Conservation (phyloP, 129 eudicot genomes). For the Silybum marianum region DNA sequence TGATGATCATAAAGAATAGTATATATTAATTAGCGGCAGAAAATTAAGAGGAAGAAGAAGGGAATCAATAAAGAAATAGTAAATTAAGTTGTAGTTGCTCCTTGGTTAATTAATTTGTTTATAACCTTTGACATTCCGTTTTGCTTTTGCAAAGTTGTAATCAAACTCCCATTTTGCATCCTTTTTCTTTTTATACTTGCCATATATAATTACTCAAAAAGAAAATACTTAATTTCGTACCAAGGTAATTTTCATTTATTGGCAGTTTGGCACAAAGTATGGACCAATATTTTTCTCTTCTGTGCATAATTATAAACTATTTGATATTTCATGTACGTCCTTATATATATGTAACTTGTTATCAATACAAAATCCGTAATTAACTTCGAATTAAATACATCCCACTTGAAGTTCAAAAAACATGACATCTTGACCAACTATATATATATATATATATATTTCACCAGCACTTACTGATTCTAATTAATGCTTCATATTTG, state of each 20-base stretch:
- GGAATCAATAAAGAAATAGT: slow-evolving; percentile 26
- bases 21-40: background rate
- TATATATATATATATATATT: too few relatives aligned
- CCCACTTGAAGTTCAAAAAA: too few relatives aligned
- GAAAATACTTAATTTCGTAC: too few relatives aligned
- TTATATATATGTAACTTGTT: background rate
- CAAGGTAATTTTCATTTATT: too few relatives aligned
- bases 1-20: background rate
- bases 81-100: slow-evolving; percentile 18
- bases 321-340: too few relatives aligned
- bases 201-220: too few relatives aligned
- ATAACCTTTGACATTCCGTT: slow-evolving; percentile 23
- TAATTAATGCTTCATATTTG: background rate
- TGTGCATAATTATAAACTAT: too few relatives aligned
- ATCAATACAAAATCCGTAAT: background rate
- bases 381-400: background rate
- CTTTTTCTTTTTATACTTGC: background rate
- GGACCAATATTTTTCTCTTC: background rate
- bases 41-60: background rate
- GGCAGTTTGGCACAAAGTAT: too few relatives aligned
- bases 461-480: background rate
- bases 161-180: background rate
- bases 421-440: too few relatives aligned
- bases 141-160: slow-evolving; percentile 3
- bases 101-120: background rate